A percentile compares a stretch with the other conserved stretches of the same genome.
Evolutionary conservation across 345 rosid species (phyloP).

Genomic region (Passiflora organensis): DNA sequence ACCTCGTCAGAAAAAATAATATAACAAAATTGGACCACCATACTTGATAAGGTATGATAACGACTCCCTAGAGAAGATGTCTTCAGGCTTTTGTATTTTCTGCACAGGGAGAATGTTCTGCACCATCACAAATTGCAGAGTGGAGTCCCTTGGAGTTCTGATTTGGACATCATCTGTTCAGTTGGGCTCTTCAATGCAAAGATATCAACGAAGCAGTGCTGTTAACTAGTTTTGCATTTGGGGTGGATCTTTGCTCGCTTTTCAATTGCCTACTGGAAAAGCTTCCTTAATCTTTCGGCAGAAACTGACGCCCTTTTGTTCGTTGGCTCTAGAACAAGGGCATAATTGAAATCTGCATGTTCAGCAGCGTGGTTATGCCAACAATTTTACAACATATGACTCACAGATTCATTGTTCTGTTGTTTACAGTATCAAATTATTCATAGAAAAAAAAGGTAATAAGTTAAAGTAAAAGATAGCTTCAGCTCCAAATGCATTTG

Average conservation of each 20-base stretch:
- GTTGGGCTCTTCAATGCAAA: neutral
- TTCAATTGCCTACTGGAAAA: slow-evolving; percentile 30
- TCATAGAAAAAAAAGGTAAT: no score
- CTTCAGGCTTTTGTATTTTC: slow-evolving; percentile 5
- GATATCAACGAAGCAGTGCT: neutral
- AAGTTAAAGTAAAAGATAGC: no score
- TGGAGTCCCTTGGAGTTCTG: neutral
- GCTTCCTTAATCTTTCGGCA: slow-evolving; percentile 70
- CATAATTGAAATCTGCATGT: slow-evolving; percentile 69
- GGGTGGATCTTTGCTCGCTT: no score
- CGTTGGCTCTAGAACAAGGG: slow-evolving; percentile 92
- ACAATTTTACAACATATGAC: no score
- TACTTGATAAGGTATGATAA: slow-evolving; percentile 15
- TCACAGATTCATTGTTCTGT: no score
- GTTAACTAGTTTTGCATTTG: neutral
- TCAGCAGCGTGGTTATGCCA: no score
- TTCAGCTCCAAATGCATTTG: no score
- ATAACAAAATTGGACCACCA: slow-evolving; percentile 39
- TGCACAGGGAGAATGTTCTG: neutral
- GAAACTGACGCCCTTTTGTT: slow-evolving; percentile 76
- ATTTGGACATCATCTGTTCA: neutral
- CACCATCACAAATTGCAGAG: neutral
- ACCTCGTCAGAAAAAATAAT: neutral
- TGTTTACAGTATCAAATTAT: no score
- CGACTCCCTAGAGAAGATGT: neutral